These are phyloP conservation scores for Podospora pseudopauciseta DNA, from an alignment of 495 filamentous ascomycete genomes.

Conservation along the genomic window DNA sequence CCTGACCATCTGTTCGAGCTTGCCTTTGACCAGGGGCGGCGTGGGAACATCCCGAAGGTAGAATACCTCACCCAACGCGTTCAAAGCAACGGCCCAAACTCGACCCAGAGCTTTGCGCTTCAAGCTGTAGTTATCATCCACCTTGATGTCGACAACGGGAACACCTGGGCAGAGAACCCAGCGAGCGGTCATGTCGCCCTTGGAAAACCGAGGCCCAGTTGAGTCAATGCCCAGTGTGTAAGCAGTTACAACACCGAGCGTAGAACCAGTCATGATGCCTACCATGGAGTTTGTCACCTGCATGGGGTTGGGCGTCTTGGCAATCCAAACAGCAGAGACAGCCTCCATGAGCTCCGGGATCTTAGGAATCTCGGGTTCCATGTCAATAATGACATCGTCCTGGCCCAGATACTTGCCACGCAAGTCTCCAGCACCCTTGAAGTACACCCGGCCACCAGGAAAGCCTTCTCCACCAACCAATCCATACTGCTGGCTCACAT, in stretches of 20 bases:
- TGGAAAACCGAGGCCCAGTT: conserved; percentile 61
- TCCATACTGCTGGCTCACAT: conserved; percentile 79
- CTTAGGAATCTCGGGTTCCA: conserved; percentile 66
- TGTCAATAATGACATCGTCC: conserved; percentile 43
- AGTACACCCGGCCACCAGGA: conserved; percentile 74
- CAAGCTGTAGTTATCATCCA: conserved; percentile 74
- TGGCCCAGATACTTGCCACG: conserved; percentile 69
- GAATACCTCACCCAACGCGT: conserved; percentile 88
- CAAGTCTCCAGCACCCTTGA: conserved; percentile 68
- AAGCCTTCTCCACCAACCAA: conserved; percentile 81
- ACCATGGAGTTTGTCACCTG: conserved; percentile 70
- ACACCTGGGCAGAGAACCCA: conserved; percentile 92
- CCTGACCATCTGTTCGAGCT: conserved; percentile 53
- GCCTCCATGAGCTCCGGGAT: conserved; percentile 58
- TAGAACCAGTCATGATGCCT: conserved; percentile 80
- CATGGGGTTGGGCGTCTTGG: conserved; percentile 70
- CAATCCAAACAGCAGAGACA: conserved; percentile 83
- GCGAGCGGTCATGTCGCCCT: conserved; percentile 74
- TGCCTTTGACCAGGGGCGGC: conserved; percentile 36
- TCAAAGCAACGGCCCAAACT: conserved; percentile 82
- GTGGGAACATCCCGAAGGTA: conserved; percentile 68
- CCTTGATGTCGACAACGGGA: conserved; percentile 78
- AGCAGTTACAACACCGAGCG: conserved; percentile 77
- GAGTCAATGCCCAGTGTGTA: conserved; percentile 73
- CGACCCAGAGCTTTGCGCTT: conserved; percentile 64